These are phyloP conservation scores for Pseudogymnoascus sp. DNA, from an alignment of 2,329 filamentous ascomycete species.

Conservation along the genomic window DNA sequence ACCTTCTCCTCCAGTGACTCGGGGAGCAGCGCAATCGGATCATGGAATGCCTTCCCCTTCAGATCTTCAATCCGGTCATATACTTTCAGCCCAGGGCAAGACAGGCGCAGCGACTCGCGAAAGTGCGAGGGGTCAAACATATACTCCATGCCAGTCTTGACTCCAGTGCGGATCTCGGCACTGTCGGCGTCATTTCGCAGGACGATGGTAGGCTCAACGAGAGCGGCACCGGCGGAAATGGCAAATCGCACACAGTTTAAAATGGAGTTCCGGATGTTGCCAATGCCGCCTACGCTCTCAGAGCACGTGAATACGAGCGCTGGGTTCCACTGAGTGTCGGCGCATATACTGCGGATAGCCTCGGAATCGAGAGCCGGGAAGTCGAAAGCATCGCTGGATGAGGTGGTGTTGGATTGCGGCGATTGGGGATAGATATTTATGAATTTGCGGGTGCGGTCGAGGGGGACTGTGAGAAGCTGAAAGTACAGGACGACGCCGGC, in stretches of 20 bases:
- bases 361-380: slow-evolving; percentile 32
- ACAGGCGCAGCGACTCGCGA: slow-evolving; percentile 19
- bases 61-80: slow-evolving; percentile 20
- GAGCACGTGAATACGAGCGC: slow-evolving; percentile 35
- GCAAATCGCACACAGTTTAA: slow-evolving; percentile 36
- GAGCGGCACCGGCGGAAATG: slow-evolving; percentile 31
- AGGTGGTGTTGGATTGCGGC: neutral
- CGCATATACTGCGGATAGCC: slow-evolving; percentile 30
- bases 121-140: slow-evolving; percentile 26
- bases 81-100: slow-evolving; percentile 23
- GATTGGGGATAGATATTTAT: neutral
- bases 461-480: neutral
- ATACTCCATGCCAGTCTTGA: slow-evolving; percentile 18
- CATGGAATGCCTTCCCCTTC: slow-evolving; percentile 10
- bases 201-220: slow-evolving; percentile 33
- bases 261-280: slow-evolving; percentile 36
- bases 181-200: slow-evolving; percentile 29
- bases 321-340: slow-evolving; percentile 27
- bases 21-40: slow-evolving; percentile 20
- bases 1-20: slow-evolving; percentile 18
- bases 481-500: neutral
- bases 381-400: slow-evolving; percentile 27
- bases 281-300: slow-evolving; percentile 34
- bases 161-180: slow-evolving; percentile 16
- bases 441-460: neutral